Evolutionary conservation across 1,139 yeast genomes (phyloP), one percentile per base, ranked within the genome.

Genomic region (Saccharomyces hybrid): DNA sequence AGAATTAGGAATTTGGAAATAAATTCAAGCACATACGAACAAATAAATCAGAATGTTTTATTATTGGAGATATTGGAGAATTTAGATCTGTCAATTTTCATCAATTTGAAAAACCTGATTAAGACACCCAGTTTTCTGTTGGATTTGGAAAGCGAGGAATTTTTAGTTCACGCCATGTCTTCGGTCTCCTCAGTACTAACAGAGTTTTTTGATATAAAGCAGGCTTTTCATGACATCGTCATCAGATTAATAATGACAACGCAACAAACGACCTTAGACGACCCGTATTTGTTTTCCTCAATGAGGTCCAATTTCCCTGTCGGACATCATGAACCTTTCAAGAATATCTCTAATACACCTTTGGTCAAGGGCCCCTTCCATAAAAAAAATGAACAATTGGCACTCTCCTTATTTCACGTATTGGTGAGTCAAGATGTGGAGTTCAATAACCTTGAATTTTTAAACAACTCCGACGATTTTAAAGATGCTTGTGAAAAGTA

Each of bases 191-290:
- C 61, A 5, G 75, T 85, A 20, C 78, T 89, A 9, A 76, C 84
- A 41, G 95, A 88, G 53, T 88, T 88, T 66, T 80, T 85, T 65
- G 86, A 85, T 58, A 74, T 80, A 50, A 90, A 89, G 63, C 96
- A 89, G 65, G 76, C 80, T 23, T 70, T 88, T 47, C 93, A 89
- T 67, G 84, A 86, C 60, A 71, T 78, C 5, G 74, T 85, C 46
- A 74, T 83, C 6, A 78, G 79, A 29, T 74, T 88, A 14, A 76
- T 87, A 28, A 79, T 86, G 77, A 81, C 85, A 28, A 77, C 88
- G 0, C 95, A 88, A 63, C 78, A 83, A 4, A 72, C 87, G 20
- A 85, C 95, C 0, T 73, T 86, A 14, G 81, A 78, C 41, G 95
- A 87, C 63, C 88, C 91, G 1, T 88, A 84, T 56, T 85, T 83